Evolutionary conservation across 2,329 filamentous ascomycete species (phyloP), one percentile per base, ranked within the genome.

Genomic region (Cladosporium sp.): DNA sequence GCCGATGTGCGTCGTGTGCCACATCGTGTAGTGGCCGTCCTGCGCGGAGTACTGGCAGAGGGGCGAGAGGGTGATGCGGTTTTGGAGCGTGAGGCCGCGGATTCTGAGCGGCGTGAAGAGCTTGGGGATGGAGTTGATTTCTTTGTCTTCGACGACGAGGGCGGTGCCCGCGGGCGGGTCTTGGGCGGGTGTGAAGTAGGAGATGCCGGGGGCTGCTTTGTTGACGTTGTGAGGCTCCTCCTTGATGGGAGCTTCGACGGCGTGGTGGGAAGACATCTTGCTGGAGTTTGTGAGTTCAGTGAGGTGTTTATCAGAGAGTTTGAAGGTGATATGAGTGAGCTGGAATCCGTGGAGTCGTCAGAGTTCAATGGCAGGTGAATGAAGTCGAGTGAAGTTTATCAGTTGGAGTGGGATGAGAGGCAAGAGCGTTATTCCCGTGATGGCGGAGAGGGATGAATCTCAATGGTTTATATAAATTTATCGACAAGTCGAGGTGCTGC

Each of bases 11-110:
- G 50, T 45, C 2, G 35, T 35, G 38, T 53, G 50, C 51, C 51
- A 53, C 56, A 66, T 86, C 79, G 86, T 91, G 58, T 85, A 74
- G 69, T 92, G 86, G 37, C 91, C 84, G 65, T 86, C 78, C 42
- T 83, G 65, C 11, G 83, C 80, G 6, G 77, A 81, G 70, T 87
- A 87, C 66, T 86, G 83, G 67, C 84, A 86, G 3, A 86, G 70
- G 0, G 83, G 83, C 2, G 80, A 77, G 9, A 85, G 71, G 59
- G 81, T 78, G 58, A 86, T 82, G 58, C 84, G 80, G 68, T 85
- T 86, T 60, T 83, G 83, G 18, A 86, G 72, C 0, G 77, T 80
- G n/a, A 83, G 58, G 11, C 79, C 79, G 10, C 80, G 73, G 46
- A 83, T 65, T 63, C 77, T 79, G 46, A 83, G 66, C 3, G 80